Conservation (phyloP, 2,329 filamentous ascomycete genomes). For the Trichoderma atrobrunneum region DNA sequence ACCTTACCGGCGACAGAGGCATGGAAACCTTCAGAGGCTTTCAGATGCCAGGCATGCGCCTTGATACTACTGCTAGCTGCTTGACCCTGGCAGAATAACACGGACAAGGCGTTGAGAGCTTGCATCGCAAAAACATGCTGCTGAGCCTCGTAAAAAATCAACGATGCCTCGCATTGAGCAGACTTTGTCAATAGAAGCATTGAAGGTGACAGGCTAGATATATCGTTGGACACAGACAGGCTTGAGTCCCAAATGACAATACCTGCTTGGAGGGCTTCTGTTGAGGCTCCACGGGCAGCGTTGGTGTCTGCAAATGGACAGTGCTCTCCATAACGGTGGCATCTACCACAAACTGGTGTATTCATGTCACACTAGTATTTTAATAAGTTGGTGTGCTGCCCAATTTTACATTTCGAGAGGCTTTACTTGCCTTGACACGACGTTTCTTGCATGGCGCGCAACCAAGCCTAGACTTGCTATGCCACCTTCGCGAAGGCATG, state of each 20-base stretch:
- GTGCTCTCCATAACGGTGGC: background rate
- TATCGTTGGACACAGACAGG: background rate
- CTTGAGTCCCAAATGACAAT: background rate
- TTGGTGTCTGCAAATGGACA: background rate
- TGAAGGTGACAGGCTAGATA: background rate
- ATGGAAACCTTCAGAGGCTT: background rate
- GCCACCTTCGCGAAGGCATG: background rate
- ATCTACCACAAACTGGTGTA: background rate
- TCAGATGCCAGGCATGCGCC: background rate
- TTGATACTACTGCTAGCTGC: background rate
- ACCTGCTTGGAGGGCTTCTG: background rate
- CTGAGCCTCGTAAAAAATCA: background rate
- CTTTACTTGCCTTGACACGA: background rate
- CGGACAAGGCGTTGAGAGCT: background rate
- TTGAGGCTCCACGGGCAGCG: background rate
- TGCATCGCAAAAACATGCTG: background rate
- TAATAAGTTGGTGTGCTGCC: background rate
- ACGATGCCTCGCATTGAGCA: background rate
- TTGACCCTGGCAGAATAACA: background rate
- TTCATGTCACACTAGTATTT: background rate
- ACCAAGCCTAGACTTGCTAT: background rate
- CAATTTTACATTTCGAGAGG: background rate
- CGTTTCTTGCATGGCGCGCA: background rate
- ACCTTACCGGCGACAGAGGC: background rate
- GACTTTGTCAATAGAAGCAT: background rate